Conservation (phyloP, 495 filamentous ascomycete species). For the Cairneyella variabilis region DNA sequence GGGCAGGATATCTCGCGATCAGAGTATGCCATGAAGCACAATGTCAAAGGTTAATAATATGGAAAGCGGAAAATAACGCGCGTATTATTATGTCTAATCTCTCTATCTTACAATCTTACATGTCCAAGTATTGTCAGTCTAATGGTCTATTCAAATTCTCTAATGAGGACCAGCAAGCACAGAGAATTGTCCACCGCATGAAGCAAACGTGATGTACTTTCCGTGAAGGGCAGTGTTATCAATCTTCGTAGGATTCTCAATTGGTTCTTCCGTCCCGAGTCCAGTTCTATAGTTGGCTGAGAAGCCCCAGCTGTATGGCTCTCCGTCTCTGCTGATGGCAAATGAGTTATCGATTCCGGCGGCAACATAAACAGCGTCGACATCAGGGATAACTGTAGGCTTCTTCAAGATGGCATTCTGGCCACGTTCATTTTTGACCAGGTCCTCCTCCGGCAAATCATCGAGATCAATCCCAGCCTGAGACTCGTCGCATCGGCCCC, state of each 20-base stretch:
- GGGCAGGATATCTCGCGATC: too few relatives aligned
- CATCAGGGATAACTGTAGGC: constrained; percentile 42
- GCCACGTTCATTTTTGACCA: constrained; percentile 48
- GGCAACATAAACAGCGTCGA: constrained; percentile 32
- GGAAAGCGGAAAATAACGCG: too few relatives aligned
- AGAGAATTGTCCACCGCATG: constrained; percentile 63
- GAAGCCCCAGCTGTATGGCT: constrained; percentile 69
- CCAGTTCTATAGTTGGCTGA: constrained; percentile 63
- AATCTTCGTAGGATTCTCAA: constrained; percentile 54
- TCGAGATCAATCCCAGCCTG: constrained; percentile 53
- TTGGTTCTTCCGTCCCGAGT: constrained; percentile 51
- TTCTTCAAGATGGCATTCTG: constrained; percentile 45
- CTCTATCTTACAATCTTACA: too few relatives aligned
- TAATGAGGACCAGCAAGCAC: constrained; percentile 39
- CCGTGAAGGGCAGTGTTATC: constrained; percentile 56
- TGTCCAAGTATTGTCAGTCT: too few relatives aligned
- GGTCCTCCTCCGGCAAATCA: constrained; percentile 47
- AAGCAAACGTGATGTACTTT: constrained; percentile 54
- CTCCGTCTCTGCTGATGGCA: constrained; percentile 53
- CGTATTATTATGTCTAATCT: too few relatives aligned
- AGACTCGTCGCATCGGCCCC: constrained; percentile 65
- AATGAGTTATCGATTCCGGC: constrained; percentile 57
- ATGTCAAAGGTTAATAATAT: too few relatives aligned
- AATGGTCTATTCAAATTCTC: too few relatives aligned
- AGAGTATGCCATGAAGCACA: too few relatives aligned